Evolutionary conservation across 108 stramenopile genomes (phyloP).

Genomic region (Nitzschia inconspicua): DNA sequence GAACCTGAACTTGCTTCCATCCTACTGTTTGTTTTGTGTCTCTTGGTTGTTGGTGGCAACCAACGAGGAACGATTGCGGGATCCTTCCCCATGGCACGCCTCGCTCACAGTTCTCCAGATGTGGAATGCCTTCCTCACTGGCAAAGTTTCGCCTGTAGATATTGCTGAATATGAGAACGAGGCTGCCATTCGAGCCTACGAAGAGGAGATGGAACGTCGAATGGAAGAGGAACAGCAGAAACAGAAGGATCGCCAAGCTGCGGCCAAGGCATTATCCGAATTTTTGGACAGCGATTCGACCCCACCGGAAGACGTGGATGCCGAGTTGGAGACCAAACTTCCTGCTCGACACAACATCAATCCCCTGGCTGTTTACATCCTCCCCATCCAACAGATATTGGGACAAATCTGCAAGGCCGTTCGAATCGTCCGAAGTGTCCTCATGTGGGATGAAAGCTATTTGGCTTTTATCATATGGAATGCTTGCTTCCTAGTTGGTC

Average conservation of each 20-base stretch:
- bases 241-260: neutral
- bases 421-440: slow-evolving; percentile 38
- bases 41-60: slow-evolving; percentile 33
- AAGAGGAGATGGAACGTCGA: slow-evolving; percentile 6
- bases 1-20: slow-evolving; percentile 46
- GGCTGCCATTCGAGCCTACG: slow-evolving; percentile 11
- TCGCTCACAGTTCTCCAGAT: slow-evolving; percentile 11
- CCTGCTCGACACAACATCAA: neutral
- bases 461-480: slow-evolving; percentile 45
- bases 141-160: slow-evolving; percentile 3
- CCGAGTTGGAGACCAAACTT: slow-evolving; percentile 5
- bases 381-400: slow-evolving; percentile 41
- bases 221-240: slow-evolving; percentile 5
- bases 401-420: slow-evolving; percentile 31
- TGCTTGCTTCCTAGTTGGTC: slow-evolving; percentile 33
- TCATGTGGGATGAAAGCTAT: slow-evolving; percentile 54
- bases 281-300: neutral
- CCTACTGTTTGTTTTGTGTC: slow-evolving; percentile 46
- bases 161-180: slow-evolving; percentile 29
- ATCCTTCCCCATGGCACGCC: slow-evolving; percentile 28
- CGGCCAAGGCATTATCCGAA: slow-evolving; percentile 21
- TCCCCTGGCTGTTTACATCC: slow-evolving; percentile 29
- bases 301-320: slow-evolving; percentile 2
- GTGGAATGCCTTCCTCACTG: slow-evolving; percentile 12
- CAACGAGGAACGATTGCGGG: slow-evolving; percentile 13